Evolutionary conservation across 805 yeast species (phyloP), one percentile per base, ranked within the genome.

Genomic region (Hanseniaspora pseudoguilliermondii): DNA sequence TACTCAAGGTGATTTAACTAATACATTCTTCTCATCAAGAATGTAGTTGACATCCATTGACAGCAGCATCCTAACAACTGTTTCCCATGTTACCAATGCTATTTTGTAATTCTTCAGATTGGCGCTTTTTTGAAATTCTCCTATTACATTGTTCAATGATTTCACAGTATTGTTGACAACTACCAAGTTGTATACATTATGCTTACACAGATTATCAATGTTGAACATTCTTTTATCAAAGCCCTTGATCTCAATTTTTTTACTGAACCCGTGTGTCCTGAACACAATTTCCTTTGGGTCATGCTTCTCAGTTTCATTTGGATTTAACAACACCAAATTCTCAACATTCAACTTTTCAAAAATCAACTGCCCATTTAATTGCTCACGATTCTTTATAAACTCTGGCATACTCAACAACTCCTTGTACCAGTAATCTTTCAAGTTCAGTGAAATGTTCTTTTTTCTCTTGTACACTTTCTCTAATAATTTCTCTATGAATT

Each of bases 21-120:
- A 20, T 6, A 47, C 43, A 8, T 59, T 57, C 29, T 50, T 59
- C 27, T 57, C 49, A 39, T 42, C 44, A 16, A 32, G 38, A 9
- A 34, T 21, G 5, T 53, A 23, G 32, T 59, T 57, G 8, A 60
- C 61, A 3, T 65, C 63, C 20, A 66, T 59, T 6, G 53, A 59
- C 48, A 67, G 64, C 21, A 68, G 63, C 42, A 61, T 58, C 23
- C 64, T 57, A 11, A 67, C 67, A 42, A 66, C 63, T 69, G 69
- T 67, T 42, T 68, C 62, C 71, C 71, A 68, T 43, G 66, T 67
- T 3, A 67, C 66, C 6, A 65, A 62, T 39, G 65, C 27, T 8
- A 29, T 15, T 32, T 35, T 20, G 13, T 25, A 29, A 15, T 29
- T 32, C 18, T 46, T 4, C 3, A 41, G 16, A 1, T 23, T n/a